Base-by-base conservation (phyloP, 2,329 filamentous ascomycete genomes). In the Pseudogymnoascus sp. region DNA sequence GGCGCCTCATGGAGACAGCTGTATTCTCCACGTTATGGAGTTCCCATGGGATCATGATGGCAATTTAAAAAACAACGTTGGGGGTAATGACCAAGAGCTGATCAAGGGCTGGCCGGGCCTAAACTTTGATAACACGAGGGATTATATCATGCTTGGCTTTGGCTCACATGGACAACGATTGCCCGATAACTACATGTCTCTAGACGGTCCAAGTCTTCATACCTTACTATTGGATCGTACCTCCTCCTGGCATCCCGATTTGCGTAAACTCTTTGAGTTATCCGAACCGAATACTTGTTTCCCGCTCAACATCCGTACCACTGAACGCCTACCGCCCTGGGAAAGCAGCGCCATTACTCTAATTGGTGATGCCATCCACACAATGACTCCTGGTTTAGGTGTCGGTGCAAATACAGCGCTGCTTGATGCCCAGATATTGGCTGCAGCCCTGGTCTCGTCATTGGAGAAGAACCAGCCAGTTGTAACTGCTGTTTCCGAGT, bases 401-500 rank as follows among this genome's bases (percentile, higher is more conserved):
- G 61, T 62, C 0, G 68, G 67, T 3, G 68, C 67, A 4, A 65
- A 63, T n/a, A 62, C 62, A n/a, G 68, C 69, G 4, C 51, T 70
- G 10, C 38, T 41, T 15, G 67, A 69, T 48, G 65, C 63, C 35
- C 35, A 38, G 35, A 38, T 38, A 38, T 38, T 38, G n/a, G 12
- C 35, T 38, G 12, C 35, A 38, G 35, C 35, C 3, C 12, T 38
- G 12, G 35, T n/a, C 3, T 38, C 35, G 35, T 38, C 35, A 38
- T 12, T 12, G 35, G 35, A 38, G 35, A n/a, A 38, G 35, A 13
- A 38, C 12, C 10, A 13, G 2, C n/a, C 35, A 13, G 35, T n/a
- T 13, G 12, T 38, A 12, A 38, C 35, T 13, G 35, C 35, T 13
- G 35, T 38, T 13, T 12, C 35, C 4, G 12, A 38, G 12, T 38